Evolutionary conservation across 441 rosid genomes (phyloP).

Genomic region (Adansonia rubrostipa): DNA sequence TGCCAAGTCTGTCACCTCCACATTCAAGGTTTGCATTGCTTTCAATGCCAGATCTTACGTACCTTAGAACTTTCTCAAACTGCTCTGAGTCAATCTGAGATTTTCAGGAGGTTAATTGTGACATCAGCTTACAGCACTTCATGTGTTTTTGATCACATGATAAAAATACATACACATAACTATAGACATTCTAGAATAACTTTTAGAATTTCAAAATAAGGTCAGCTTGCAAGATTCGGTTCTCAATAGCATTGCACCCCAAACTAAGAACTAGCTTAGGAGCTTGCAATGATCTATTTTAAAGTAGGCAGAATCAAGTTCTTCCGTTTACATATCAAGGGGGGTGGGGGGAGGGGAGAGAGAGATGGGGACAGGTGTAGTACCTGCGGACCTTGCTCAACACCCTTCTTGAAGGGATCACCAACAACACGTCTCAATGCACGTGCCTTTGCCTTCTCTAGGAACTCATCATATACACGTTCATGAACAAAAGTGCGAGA

Average conservation of each 20-base stretch:
- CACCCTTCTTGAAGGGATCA: slow-evolving; percentile 70
- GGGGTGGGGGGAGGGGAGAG: not conserved
- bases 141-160: not conserved
- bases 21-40: slow-evolving; percentile 82
- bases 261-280: not conserved
- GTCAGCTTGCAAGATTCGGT: not conserved
- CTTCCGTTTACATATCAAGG: not conserved
- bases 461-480: slow-evolving; percentile 65
- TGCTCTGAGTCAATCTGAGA: slow-evolving; percentile 72
- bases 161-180: not conserved
- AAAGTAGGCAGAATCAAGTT: not conserved
- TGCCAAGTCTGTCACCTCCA: slow-evolving; percentile 76
- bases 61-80: slow-evolving; percentile 71
- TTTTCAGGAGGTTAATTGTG: slow-evolving; percentile 5
- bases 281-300: not conserved
- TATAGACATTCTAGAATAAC: no score
- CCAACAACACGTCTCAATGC: slow-evolving; percentile 67
- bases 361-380: not conserved
- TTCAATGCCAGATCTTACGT: slow-evolving; percentile 70
- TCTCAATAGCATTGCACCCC: not conserved
- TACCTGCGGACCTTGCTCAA: slow-evolving; percentile 83
- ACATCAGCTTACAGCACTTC: not conserved
- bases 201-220: no score
- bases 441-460: slow-evolving; percentile 71
- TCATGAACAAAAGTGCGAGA: slow-evolving; percentile 77